Evolutionary conservation across 139 green algal species (phyloP).

Genomic region (Eudorina sp.): DNA sequence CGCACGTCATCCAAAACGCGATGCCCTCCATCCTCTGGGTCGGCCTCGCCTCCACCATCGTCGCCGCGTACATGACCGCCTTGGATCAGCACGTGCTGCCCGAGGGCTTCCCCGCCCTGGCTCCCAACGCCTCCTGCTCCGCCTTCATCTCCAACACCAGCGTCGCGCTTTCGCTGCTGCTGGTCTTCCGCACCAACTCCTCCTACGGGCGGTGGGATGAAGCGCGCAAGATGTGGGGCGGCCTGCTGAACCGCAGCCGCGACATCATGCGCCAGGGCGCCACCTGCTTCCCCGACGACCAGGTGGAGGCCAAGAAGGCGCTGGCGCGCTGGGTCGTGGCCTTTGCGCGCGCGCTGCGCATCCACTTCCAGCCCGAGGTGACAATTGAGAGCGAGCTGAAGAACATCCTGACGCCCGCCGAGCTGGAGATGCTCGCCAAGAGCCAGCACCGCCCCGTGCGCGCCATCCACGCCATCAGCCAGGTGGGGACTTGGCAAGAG

Average conservation of each 20-base stretch:
- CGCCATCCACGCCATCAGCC: slow-evolving; percentile 58
- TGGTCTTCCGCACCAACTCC: slow-evolving; percentile 73
- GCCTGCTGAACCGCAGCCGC: slow-evolving; percentile 66
- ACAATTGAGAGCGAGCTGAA: slow-evolving; percentile 48
- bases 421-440: slow-evolving; percentile 53
- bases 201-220: slow-evolving; percentile 62
- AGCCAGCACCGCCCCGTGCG: slow-evolving; percentile 49
- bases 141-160: slow-evolving; percentile 55
- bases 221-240: slow-evolving; percentile 72
- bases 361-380: slow-evolving; percentile 64
- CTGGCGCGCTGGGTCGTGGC: slow-evolving; percentile 62
- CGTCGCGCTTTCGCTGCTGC: slow-evolving; percentile 68
- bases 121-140: slow-evolving; percentile 43
- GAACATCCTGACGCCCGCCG: slow-evolving; percentile 46
- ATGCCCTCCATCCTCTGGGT: slow-evolving; percentile 50
- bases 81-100: slow-evolving; percentile 41
- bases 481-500: slow-evolving; percentile 34
- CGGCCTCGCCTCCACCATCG: background rate
- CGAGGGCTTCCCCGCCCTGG: slow-evolving; percentile 27
- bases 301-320: slow-evolving; percentile 54
- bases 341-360: slow-evolving; percentile 50
- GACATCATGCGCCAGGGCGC: slow-evolving; percentile 64
- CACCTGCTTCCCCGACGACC: slow-evolving; percentile 63
- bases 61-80: slow-evolving; percentile 49
- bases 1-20: slow-evolving; percentile 60